These are phyloP conservation scores for Exophiala xenobiotica DNA, from an alignment of 2,329 filamentous ascomycete species.

Conservation along the genomic window DNA sequence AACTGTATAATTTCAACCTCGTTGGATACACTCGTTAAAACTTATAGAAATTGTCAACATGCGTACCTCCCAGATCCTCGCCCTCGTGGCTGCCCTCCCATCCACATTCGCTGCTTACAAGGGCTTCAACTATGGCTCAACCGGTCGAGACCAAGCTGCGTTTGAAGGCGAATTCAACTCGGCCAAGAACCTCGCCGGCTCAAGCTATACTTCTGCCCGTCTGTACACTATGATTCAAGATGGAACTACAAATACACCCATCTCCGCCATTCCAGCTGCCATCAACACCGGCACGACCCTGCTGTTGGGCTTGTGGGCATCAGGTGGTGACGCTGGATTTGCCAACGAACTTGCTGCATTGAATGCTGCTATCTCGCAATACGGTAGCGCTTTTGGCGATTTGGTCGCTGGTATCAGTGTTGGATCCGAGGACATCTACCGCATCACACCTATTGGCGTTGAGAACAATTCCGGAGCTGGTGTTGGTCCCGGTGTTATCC, in stretches of 20 bases:
- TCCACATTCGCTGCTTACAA: slow-evolving; percentile 35
- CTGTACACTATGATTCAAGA: slow-evolving; percentile 64
- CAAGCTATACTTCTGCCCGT: slow-evolving; percentile 48
- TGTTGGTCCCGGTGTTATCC: slow-evolving; percentile 60
- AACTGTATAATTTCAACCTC: slow-evolving; percentile 1
- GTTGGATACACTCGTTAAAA: slow-evolving; percentile 14
- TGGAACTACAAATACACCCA: slow-evolving; percentile 60
- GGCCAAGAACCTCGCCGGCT: slow-evolving; percentile 43
- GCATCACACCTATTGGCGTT: slow-evolving; percentile 63
- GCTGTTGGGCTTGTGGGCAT: slow-evolving; percentile 76
- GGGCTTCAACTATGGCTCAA: slow-evolving; percentile 52
- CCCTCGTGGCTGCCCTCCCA: slow-evolving; percentile 34
- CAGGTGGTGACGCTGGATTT: slow-evolving; percentile 54
- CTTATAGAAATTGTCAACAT: slow-evolving; percentile 20
- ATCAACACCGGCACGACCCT: slow-evolving; percentile 72
- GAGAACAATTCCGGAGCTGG: slow-evolving; percentile 62
- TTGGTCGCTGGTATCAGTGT: slow-evolving; percentile 76
- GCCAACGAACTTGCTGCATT: slow-evolving; percentile 69
- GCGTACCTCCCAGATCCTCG: slow-evolving; percentile 35
- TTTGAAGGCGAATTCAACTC: slow-evolving; percentile 48
- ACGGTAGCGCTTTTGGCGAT: slow-evolving; percentile 61
- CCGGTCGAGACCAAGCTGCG: slow-evolving; percentile 43
- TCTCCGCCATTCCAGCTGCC: slow-evolving; percentile 70
- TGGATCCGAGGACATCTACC: slow-evolving; percentile 77
- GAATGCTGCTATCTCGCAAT: slow-evolving; percentile 61